These are phyloP conservation scores for Fraxinus pennsylvanica DNA, from an alignment of 257 asterid species.

Conservation along the genomic window DNA sequence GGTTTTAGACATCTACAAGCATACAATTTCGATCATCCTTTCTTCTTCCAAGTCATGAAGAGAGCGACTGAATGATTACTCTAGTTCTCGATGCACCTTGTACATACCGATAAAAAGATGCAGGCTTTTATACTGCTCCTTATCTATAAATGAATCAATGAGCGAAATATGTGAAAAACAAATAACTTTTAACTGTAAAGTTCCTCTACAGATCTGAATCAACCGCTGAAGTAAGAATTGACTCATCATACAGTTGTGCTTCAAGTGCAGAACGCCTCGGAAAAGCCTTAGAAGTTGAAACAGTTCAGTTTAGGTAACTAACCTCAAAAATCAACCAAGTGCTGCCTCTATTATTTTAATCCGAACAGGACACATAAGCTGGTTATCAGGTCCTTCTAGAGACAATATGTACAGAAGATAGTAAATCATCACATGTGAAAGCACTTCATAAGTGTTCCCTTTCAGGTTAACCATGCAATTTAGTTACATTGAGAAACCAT, in stretches of 20 bases:
- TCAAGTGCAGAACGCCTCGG: not conserved
- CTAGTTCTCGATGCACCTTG: constrained; percentile 1
- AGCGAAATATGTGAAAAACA: constrained; percentile 24
- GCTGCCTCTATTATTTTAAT: not conserved
- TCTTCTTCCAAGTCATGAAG: constrained; percentile 8
- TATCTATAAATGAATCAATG: constrained; percentile 7
- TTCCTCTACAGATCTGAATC: constrained; percentile 16
- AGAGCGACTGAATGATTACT: constrained; percentile 9
- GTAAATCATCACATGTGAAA: not conserved
- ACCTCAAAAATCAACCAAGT: not conserved
- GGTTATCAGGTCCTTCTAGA: not conserved
- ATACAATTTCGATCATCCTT: not conserved
- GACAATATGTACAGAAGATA: not conserved
- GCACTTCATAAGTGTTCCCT: not conserved
- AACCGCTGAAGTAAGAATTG: not conserved
- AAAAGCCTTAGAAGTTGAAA: not conserved
- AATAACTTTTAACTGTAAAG: constrained; percentile 1
- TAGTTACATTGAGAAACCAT: not conserved
- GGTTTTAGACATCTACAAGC: constrained; percentile 15
- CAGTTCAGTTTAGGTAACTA: not conserved
- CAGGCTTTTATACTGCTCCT: constrained; percentile 21
- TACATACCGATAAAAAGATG: constrained; percentile 22
- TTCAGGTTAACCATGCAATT: not conserved
- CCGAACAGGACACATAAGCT: not conserved
- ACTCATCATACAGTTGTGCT: not conserved